Conservation (phyloP, 176 grass and related monocot species). For the Triticum dicoccoides region DNA sequence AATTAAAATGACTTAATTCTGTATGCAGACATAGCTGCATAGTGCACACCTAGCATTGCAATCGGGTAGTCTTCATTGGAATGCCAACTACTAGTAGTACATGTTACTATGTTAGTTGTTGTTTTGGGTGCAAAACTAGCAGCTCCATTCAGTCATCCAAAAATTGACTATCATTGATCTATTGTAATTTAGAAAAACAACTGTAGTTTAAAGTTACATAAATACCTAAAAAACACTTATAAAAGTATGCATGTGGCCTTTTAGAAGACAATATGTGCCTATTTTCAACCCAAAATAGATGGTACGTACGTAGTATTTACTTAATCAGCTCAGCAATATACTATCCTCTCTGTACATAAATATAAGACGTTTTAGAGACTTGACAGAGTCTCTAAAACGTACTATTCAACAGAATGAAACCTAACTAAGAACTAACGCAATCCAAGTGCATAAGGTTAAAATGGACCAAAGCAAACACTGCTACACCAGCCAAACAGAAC, state of each 20-base stretch:
- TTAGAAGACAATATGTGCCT: neutral
- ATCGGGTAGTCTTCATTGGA: constrained; percentile 4
- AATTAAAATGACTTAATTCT: neutral
- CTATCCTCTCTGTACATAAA: too few relatives aligned
- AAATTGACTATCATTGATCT: neutral
- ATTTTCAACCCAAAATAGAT: neutral
- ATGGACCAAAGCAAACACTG: neutral
- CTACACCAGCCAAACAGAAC: neutral
- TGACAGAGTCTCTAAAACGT: too few relatives aligned
- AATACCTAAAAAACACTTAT: neutral
- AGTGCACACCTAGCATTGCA: neutral
- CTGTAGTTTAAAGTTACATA: neutral
- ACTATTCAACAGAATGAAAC: neutral
- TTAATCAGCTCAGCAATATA: neutral
- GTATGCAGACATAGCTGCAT: neutral
- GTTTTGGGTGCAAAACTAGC: neutral
- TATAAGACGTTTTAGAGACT: too few relatives aligned
- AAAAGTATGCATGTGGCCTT: neutral
- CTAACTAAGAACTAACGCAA: neutral
- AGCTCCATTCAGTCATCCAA: neutral
- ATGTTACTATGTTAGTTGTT: neutral
- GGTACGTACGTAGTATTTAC: neutral
- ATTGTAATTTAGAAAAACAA: neutral
- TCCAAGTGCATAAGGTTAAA: neutral
- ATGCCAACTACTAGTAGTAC: neutral